Evolutionary conservation across 1,284 basidiomycete genomes (phyloP).

Genomic region (Ustilago loliicola): DNA sequence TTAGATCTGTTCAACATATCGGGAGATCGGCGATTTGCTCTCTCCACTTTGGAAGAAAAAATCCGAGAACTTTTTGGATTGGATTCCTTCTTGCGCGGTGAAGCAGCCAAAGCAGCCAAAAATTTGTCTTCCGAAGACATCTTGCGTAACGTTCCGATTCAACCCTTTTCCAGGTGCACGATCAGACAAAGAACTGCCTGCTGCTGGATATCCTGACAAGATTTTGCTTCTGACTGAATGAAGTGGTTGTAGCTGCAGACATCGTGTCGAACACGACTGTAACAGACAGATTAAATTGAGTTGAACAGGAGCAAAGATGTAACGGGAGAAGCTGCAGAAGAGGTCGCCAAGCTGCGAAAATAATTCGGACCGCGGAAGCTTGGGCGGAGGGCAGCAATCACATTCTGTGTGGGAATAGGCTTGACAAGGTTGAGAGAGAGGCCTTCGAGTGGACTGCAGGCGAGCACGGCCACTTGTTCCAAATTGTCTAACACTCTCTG

Average conservation of each 20-base stretch:
- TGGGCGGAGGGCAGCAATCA: neutral
- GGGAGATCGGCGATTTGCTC: constrained; percentile 11
- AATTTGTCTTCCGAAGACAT: constrained; percentile 17
- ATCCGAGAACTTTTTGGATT: neutral
- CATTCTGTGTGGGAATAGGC: neutral
- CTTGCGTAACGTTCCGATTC: constrained; percentile 29
- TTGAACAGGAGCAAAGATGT: neutral
- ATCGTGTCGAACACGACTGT: neutral
- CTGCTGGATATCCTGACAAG: neutral
- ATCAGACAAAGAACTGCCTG: neutral
- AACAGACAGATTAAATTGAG: neutral
- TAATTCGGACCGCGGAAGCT: constrained; percentile 35
- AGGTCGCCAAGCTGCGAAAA: constrained; percentile 24
- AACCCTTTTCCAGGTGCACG: neutral
- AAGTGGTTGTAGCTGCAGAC: neutral
- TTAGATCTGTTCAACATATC: neutral
- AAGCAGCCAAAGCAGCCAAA: constrained; percentile 23
- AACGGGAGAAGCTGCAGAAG: neutral
- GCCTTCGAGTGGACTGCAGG: neutral
- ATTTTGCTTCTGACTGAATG: neutral
- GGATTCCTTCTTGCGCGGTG: constrained; percentile 27
- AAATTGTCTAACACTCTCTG: constrained; percentile 2
- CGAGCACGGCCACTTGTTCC: constrained; percentile 37
- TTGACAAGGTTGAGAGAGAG: constrained; percentile 1
- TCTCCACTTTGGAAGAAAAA: constrained; percentile 13